phyloP scores from a whole-genome alignment of 139 green algal species.

The Eudorina sp. region DNA sequence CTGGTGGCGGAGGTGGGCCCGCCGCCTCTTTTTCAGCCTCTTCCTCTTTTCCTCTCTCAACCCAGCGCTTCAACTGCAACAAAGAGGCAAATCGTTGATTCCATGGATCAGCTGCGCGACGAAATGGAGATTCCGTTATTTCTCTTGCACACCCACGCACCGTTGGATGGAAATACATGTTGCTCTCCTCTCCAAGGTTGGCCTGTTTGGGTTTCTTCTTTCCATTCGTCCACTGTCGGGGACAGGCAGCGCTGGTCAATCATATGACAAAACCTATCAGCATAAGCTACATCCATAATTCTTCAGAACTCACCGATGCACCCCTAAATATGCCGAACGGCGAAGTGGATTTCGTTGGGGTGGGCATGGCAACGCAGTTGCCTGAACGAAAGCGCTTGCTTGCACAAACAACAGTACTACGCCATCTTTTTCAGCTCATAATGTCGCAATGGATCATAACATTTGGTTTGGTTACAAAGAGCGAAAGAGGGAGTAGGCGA shows the following conservation, averaged over 20 bases:
- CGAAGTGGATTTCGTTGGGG: neutral
- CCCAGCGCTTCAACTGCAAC: conserved; percentile 59
- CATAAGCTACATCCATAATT: neutral
- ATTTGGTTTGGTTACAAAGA: no score
- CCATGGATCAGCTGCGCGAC: neutral
- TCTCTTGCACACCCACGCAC: neutral
- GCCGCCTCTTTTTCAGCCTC: conserved; percentile 51
- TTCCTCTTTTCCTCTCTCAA: conserved; percentile 62
- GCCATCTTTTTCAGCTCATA: no score
- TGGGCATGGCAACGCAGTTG: no score
- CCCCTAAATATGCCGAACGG: neutral
- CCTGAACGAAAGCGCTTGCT: no score
- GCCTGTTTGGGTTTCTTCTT: conserved; percentile 20
- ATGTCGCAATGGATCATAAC: no score
- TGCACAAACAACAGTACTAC: no score
- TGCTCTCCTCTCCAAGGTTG: conserved; percentile 40
- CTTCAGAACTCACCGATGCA: neutral
- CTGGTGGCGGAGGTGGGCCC: conserved; percentile 45
- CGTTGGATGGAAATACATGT: conserved; percentile 42
- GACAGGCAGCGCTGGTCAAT: neutral
- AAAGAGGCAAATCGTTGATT: neutral
- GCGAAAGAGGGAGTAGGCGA: no score
- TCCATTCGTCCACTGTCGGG: neutral
- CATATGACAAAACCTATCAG: neutral
- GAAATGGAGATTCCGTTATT: neutral